These are phyloP conservation scores for Penicillium flavigenum DNA, from an alignment of 495 filamentous ascomycete species.

Conservation along the genomic window DNA sequence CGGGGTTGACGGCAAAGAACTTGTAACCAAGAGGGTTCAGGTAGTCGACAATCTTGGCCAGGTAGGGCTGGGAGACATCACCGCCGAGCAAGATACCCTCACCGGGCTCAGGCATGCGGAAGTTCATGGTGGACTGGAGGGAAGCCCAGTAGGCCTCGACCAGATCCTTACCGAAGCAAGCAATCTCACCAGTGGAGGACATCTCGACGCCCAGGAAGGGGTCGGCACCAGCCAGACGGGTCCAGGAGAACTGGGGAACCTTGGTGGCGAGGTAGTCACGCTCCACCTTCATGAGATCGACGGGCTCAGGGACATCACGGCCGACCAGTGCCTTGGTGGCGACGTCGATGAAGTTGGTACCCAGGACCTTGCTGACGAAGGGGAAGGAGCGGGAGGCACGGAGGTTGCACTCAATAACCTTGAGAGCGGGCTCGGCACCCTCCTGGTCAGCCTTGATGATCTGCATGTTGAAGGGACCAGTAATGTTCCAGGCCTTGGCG, in stretches of 20 bases:
- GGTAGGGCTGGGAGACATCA: constrained; percentile 62
- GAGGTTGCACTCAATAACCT: constrained; percentile 98
- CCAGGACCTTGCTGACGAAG: constrained; percentile 95
- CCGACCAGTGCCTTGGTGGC: constrained; percentile 91
- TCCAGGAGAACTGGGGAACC: constrained; percentile 98
- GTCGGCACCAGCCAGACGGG: constrained; percentile 94
- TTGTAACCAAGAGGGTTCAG: constrained; percentile 89
- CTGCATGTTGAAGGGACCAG: constrained; percentile 99
- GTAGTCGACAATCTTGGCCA: constrained; percentile 77
- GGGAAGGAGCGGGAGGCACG: constrained; percentile 97
- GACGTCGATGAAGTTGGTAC: constrained; percentile 95
- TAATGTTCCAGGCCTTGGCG: constrained; percentile 94
- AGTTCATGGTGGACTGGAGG: constrained; percentile 98
- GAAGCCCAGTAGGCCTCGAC: constrained; percentile 97
- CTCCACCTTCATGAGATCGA: constrained; percentile 84
- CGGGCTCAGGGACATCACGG: constrained; percentile 79
- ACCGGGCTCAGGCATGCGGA: constrained; percentile 88
- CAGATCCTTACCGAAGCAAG: constrained; percentile 94
- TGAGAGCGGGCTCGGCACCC: constrained; percentile 70
- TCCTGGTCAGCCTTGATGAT: constrained; percentile 87
- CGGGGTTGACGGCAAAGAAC: constrained; percentile 77
- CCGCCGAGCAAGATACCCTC: constrained; percentile 94
- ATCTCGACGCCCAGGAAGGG: constrained; percentile 98
- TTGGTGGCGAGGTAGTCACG: constrained; percentile 94
- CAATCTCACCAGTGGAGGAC: constrained; percentile 95